A percentile compares a stretch with the other conserved stretches of the same genome.
phyloP scores from a whole-genome alignment of 2,329 filamentous ascomycete genomes.

The Aspergillus cejpii region DNA sequence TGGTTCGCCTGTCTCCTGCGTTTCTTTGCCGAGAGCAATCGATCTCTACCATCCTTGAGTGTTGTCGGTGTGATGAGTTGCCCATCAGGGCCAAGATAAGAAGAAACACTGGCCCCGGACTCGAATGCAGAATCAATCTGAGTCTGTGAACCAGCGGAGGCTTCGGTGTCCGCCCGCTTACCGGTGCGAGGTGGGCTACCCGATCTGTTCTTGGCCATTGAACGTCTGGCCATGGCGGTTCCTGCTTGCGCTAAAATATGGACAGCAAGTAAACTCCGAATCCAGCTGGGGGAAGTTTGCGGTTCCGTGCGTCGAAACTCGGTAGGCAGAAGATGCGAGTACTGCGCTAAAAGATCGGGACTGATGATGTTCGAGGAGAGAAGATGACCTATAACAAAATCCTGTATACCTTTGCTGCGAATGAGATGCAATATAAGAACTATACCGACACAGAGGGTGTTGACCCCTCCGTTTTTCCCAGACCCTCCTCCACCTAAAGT shows the following conservation, averaged over 20 bases:
- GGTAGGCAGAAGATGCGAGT: conserved; percentile 38
- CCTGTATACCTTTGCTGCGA: conserved; percentile 43
- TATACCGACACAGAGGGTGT: conserved; percentile 41
- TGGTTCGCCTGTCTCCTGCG: conserved; percentile 86
- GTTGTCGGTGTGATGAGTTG: conserved; percentile 48
- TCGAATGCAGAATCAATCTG: conserved; percentile 41
- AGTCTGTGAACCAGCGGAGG: conserved; percentile 39
- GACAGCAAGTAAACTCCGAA: conserved; percentile 44
- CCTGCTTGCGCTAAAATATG: conserved; percentile 46
- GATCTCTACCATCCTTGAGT: conserved; percentile 51
- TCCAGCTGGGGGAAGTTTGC: conserved; percentile 41
- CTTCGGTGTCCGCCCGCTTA: conserved; percentile 43
- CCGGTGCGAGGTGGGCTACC: conserved; percentile 36
- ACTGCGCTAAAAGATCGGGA: conserved; percentile 39
- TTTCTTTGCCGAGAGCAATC: conserved; percentile 63
- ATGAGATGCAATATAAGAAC: conserved; percentile 43
- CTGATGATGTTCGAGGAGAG: conserved; percentile 41
- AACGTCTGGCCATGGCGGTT: conserved; percentile 43
- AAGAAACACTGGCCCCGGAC: conserved; percentile 38
- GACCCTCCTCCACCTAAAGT: conserved; percentile 72
- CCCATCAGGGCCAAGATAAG: conserved; percentile 37
- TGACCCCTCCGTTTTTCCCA: conserved; percentile 43
- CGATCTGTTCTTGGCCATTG: conserved; percentile 43
- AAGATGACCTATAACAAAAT: conserved; percentile 45
- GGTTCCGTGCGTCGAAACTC: conserved; percentile 40